phyloP scores from a whole-genome alignment of 768 basidiomycete genomes.

The Naganishia randhawae region DNA sequence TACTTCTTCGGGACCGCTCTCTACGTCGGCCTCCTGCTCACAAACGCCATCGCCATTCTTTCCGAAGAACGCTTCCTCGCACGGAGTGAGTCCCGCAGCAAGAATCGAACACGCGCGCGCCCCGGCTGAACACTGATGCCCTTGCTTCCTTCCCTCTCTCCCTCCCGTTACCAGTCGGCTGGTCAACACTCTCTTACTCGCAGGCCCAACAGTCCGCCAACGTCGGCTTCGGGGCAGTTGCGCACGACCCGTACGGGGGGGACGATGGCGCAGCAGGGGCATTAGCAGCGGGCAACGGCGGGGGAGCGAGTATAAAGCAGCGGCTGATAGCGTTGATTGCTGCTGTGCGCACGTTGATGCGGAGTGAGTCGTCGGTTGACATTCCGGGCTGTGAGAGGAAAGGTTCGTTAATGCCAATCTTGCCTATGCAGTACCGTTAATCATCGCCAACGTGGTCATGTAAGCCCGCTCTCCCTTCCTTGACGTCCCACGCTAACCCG shows the following conservation, averaged over 20 bases:
- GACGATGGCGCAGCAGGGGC: slow-evolving; percentile 24
- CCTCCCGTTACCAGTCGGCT: slow-evolving; percentile 66
- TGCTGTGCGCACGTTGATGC: slow-evolving; percentile 92
- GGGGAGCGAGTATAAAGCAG: slow-evolving; percentile 69
- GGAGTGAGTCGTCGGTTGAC: slow-evolving; percentile 63
- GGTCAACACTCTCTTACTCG: slow-evolving; percentile 56
- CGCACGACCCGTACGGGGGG: slow-evolving; percentile 30
- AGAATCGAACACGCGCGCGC: slow-evolving; percentile 7
- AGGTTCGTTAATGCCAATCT: not conserved
- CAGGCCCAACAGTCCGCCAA: slow-evolving; percentile 35
- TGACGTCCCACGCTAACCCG: too few relatives aligned
- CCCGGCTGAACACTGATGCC: slow-evolving; percentile 17
- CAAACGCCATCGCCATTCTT: slow-evolving; percentile 91
- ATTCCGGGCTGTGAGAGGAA: not conserved
- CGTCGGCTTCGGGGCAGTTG: slow-evolving; percentile 44
- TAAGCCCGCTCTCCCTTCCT: slow-evolving; percentile 30
- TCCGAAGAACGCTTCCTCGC: slow-evolving; percentile 96
- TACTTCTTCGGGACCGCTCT: slow-evolving; percentile 56
- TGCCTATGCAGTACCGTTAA: slow-evolving; percentile 73
- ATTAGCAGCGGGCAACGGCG: slow-evolving; percentile 51
- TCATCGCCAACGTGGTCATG: slow-evolving; percentile 77
- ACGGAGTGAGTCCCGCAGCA: slow-evolving; percentile 65
- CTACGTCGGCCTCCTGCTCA: slow-evolving; percentile 78
- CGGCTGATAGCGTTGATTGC: slow-evolving; percentile 86
- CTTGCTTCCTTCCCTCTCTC: slow-evolving; percentile 17